Evolutionary conservation across 176 grass and related monocot species (phyloP).

Genomic region (Oryza glaberrima): DNA sequence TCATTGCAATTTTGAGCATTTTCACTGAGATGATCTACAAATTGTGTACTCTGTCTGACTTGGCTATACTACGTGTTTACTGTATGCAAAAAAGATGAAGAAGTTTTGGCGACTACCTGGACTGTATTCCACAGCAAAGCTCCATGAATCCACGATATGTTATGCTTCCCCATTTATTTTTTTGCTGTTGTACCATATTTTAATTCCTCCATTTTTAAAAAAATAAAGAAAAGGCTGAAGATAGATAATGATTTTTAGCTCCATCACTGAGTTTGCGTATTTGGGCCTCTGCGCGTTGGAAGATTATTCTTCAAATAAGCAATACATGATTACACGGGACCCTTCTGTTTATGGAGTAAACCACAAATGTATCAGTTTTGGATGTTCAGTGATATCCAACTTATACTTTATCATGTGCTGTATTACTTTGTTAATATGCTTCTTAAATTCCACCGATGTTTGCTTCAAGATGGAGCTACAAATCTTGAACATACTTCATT

Average conservation of each 20-base stretch:
- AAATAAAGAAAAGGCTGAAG: not conserved
- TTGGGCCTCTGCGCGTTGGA: not conserved
- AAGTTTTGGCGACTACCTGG: not conserved
- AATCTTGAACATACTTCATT: slow-evolving; percentile 30
- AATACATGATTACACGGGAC: not conserved
- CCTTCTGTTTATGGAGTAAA: slow-evolving; percentile 4
- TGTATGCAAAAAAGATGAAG: not conserved
- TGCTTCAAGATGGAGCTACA: slow-evolving; percentile 10
- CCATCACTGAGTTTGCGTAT: not conserved
- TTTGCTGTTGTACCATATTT: not conserved
- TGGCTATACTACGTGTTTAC: not conserved
- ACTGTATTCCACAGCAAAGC: not conserved
- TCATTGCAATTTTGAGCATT: not conserved
- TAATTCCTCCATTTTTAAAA: not conserved
- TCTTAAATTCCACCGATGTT: not conserved
- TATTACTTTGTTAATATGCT: not conserved
- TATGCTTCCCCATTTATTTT: no score
- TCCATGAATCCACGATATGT: not conserved
- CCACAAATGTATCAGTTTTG: not conserved
- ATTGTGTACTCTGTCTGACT: not conserved
- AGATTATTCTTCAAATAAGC: not conserved
- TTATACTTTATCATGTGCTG: not conserved
- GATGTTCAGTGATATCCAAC: not conserved
- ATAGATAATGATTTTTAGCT: not conserved
- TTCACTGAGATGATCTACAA: not conserved